Conservation (phyloP, 2,329 filamentous ascomycete species). For the Alternaria gansuensis region DNA sequence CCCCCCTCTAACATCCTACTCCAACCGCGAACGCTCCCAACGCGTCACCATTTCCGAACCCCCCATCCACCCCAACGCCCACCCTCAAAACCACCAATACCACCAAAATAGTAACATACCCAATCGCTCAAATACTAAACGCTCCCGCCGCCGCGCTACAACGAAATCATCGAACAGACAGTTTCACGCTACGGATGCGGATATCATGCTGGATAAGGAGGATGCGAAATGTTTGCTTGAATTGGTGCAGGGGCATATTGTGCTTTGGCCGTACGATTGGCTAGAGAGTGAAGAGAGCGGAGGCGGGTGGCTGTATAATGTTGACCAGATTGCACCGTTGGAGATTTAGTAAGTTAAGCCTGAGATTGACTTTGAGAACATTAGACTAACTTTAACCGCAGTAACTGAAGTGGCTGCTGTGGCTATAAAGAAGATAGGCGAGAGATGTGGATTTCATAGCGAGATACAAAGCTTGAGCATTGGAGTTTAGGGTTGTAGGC, state of each 20-base stretch:
- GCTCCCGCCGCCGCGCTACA: slow-evolving; percentile 70
- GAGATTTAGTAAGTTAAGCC: slow-evolving; percentile 75
- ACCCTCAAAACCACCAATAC: not conserved
- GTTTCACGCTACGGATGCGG: slow-evolving; percentile 73
- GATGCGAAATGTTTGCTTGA: slow-evolving; percentile 84
- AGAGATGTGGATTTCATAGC: not conserved
- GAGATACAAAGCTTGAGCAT: not conserved
- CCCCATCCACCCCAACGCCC: slow-evolving; percentile 12
- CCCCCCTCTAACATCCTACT: slow-evolving; percentile 15
- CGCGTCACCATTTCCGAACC: slow-evolving; percentile 52
- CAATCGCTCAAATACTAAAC: slow-evolving; percentile 31
- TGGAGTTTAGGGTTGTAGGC: not conserved
- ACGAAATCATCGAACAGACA: slow-evolving; percentile 74
- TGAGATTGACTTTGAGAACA: not conserved
- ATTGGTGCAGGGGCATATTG: slow-evolving; percentile 85
- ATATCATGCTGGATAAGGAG: slow-evolving; percentile 68
- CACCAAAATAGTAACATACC: slow-evolving; percentile 13
- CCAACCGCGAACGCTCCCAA: slow-evolving; percentile 36
- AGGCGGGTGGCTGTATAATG: slow-evolving; percentile 95
- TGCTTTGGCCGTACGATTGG: slow-evolving; percentile 96
- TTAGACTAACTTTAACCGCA: not conserved
- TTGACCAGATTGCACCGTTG: slow-evolving; percentile 93
- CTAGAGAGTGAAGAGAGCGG: slow-evolving; percentile 83
- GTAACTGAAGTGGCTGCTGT: not conserved
- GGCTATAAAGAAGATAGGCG: not conserved